Percentiles rank a stretch among this genome's conserved stretches.
phyloP scores from a whole-genome alignment of 345 rosid genomes.

The Acer saccharum region DNA sequence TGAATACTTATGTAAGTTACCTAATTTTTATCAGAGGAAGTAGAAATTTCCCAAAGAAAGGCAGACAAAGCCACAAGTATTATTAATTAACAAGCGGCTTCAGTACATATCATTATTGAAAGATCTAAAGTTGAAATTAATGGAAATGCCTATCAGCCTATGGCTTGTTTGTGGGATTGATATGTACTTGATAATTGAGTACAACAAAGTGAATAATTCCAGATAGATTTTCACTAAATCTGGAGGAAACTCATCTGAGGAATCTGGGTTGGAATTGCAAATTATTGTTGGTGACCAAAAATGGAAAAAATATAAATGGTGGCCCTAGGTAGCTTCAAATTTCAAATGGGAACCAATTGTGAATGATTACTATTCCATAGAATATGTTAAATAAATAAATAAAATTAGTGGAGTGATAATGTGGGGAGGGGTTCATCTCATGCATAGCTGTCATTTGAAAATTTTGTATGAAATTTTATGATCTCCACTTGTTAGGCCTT shows the following conservation, averaged over 20 bases:
- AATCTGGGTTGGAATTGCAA: too few relatives aligned
- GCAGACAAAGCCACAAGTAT: background rate
- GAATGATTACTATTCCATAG: background rate
- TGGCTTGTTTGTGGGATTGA: too few relatives aligned
- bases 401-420: background rate
- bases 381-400: background rate
- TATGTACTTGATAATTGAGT: background rate
- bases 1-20: too few relatives aligned
- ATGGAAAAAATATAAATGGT: too few relatives aligned
- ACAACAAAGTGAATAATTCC: background rate
- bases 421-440: conserved; percentile 6
- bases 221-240: background rate
- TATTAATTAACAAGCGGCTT: too few relatives aligned
- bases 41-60: background rate
- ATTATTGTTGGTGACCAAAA: too few relatives aligned
- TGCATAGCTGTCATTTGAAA: background rate
- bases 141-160: too few relatives aligned
- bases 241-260: too few relatives aligned
- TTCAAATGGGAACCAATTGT: background rate
- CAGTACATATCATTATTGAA: background rate
- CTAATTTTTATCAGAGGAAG: background rate
- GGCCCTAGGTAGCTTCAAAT: background rate
- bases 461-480: background rate
- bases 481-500: background rate
- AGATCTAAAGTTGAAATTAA: background rate